Evolutionary conservation across 2,329 filamentous ascomycete species (phyloP).

Genomic region (Thielaviopsis ethacetica): DNA sequence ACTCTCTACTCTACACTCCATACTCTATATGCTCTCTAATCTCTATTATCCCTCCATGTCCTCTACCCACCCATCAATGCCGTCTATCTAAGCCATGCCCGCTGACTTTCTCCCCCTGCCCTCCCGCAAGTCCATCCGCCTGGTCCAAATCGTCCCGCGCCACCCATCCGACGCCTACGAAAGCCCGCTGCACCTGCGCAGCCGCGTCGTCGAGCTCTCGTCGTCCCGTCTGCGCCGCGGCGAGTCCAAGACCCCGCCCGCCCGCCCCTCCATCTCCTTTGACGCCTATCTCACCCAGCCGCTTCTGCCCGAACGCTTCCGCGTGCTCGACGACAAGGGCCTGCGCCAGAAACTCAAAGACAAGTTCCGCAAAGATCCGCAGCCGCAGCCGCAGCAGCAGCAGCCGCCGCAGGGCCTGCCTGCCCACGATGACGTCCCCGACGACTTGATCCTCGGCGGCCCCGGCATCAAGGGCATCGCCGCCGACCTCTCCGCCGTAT

Average conservation of each 20-base stretch:
- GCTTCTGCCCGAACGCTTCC: constrained; percentile 7
- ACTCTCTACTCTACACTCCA: not conserved
- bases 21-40: not conserved
- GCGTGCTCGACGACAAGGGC: constrained; percentile 9
- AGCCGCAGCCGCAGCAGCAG: no score
- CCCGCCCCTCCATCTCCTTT: constrained; percentile 8
- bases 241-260: constrained; percentile 5
- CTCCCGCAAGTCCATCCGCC: constrained; percentile 10
- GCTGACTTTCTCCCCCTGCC: constrained; percentile 3
- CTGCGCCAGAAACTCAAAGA: constrained; percentile 10
- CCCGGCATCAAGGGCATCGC: constrained; percentile 9
- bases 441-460: constrained; percentile 7
- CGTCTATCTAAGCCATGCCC: not conserved
- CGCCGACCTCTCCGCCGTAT: constrained; percentile 5
- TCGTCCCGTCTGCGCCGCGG: constrained; percentile 9
- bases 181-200: constrained; percentile 6
- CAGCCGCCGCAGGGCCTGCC: not conserved
- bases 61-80: constrained; percentile 1
- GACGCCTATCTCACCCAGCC: constrained; percentile 8
- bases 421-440: constrained; percentile 1
- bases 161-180: constrained; percentile 1
- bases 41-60: not conserved
- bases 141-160: constrained; percentile 10
- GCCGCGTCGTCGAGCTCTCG: constrained; percentile 10
- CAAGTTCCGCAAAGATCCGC: constrained; percentile 6